Percentiles rank a stretch among this genome's conserved stretches.
Evolutionary conservation across 2,329 filamentous ascomycete species (phyloP).

Genomic region (Westerdykella ornata): DNA sequence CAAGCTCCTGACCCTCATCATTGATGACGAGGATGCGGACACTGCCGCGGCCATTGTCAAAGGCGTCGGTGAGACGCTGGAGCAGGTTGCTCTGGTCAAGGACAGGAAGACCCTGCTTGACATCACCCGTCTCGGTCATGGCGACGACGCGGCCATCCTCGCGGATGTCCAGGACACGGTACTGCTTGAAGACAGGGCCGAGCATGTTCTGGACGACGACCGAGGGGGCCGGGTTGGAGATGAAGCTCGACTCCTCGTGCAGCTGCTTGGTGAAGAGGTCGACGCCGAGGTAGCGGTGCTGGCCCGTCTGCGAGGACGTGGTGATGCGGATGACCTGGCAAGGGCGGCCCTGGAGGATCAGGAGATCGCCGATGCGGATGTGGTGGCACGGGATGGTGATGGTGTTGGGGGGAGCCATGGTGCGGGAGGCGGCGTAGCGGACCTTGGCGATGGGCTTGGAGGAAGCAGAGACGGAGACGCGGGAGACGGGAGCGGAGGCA

Average conservation of each 20-base stretch:
- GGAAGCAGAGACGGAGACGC: conserved; percentile 29
- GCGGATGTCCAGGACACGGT: conserved; percentile 96
- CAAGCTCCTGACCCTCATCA: conserved; percentile 87
- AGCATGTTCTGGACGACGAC: conserved; percentile 99
- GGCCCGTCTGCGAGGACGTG: conserved; percentile 92
- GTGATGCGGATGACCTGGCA: conserved; percentile 99
- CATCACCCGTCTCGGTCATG: conserved; percentile 98
- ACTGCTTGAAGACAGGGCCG: conserved; percentile 99
- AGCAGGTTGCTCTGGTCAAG: conserved; percentile 92
- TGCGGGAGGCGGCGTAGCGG: conserved; percentile 18
- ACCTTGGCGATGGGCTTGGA: conserved; percentile 32
- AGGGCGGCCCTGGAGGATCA: conserved; percentile 97
- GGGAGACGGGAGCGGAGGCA: conserved; percentile 25
- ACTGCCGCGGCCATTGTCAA: conserved; percentile 85
- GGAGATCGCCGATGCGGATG: conserved; percentile 96
- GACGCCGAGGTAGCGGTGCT: conserved; percentile 99
- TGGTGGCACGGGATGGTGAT: conserved; percentile 99
- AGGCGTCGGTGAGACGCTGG: conserved; percentile 71
- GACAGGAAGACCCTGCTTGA: conserved; percentile 91
- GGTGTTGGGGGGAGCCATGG: conserved; percentile 64
- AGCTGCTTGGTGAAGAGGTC: conserved; percentile 99
- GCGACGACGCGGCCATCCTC: conserved; percentile 75
- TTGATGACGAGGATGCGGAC: conserved; percentile 94
- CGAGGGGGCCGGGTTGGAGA: conserved; percentile 92
- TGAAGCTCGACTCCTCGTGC: conserved; percentile 96